These are phyloP conservation scores for Xylariaceae sp. DNA, from an alignment of 2,329 filamentous ascomycete species.

Conservation along the genomic window DNA sequence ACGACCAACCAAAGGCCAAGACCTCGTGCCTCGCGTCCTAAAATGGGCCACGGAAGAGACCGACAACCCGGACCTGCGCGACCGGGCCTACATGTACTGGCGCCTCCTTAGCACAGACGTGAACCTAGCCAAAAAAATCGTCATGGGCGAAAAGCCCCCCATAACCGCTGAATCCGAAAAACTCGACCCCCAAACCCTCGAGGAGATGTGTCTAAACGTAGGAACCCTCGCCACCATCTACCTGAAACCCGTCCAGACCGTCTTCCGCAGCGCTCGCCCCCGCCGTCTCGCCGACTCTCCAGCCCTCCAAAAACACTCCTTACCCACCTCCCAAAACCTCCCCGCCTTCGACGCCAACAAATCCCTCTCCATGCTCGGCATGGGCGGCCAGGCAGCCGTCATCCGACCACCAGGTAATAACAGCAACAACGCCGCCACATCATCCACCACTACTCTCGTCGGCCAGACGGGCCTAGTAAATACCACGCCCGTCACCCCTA, in stretches of 20 bases:
- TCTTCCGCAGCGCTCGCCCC: constrained; percentile 84
- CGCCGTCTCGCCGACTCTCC: constrained; percentile 75
- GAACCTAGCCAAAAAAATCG: constrained; percentile 74
- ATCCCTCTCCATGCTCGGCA: constrained; percentile 53
- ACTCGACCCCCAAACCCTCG: constrained; percentile 80
- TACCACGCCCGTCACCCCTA: not conserved
- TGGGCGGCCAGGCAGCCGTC: constrained; percentile 47
- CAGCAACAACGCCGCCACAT: constrained; percentile 20
- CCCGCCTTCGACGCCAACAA: constrained; percentile 50
- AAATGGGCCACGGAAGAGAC: constrained; percentile 99
- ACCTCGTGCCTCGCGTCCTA: constrained; percentile 86
- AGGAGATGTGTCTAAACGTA: constrained; percentile 96
- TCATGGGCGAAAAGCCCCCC: constrained; percentile 95
- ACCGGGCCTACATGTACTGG: constrained; percentile 99
- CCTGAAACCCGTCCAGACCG: constrained; percentile 93
- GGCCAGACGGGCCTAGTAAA: constrained; percentile 26
- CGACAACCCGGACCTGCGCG: constrained; percentile 94
- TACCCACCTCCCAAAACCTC: constrained; percentile 52
- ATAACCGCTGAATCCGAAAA: constrained; percentile 96
- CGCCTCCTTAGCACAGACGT: constrained; percentile 89
- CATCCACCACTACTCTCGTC: constrained; percentile 33
- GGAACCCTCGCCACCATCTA: constrained; percentile 96
- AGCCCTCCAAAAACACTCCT: constrained; percentile 68
- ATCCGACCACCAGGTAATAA: constrained; percentile 34
- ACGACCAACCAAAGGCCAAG: constrained; percentile 86